Base-by-base conservation (phyloP, 2,329 filamentous ascomycete species). In the Diaporthe sp. region DNA sequence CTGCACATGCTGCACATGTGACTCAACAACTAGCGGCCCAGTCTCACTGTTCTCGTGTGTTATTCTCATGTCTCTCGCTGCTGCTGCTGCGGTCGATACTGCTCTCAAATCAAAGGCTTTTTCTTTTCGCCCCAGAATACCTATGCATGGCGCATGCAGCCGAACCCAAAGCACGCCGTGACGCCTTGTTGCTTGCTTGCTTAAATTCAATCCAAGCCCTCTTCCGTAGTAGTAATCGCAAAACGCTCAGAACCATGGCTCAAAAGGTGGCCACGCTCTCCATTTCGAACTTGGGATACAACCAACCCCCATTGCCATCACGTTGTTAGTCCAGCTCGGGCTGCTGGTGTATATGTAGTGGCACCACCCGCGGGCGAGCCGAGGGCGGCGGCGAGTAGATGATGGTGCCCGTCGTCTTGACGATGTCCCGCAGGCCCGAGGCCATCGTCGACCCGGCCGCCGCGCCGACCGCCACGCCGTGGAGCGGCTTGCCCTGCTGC, bases 391-490 rank as follows among this genome's bases (percentile, higher is more conserved):
- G 42, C 44, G 75, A 69, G 10, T 61, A 39, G 17, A 76, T 55
- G 17, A 76, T 17, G 8, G 55, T 53, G 9, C 75, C 72, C 12
- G 71, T 65, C 9, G 70, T 31, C 44, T 49, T 72, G 39, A 75
- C 39, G 15, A 74, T 46, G 8, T 58, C 59, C 28, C 39, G 34
- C 13, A 74, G 42, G 72, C 75, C 75, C 12, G 75, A 46, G 7
- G 67, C 49, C 75, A 76, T 76, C 34, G 74, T 74, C 6, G 72
- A 68, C 10, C 73, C 73, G 0, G 75, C 75, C 10, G 72, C 73
- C n/a, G 75, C 59, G 22, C 73, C 75, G 12, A 42, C 37, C 17
- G 75, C 75, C 17, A 75, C 75, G 10, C 75, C 75, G 19, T 74
- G 75, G 8, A 76, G 31, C 2, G 70, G 72, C 49, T 73, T 76